Evolutionary conservation across 2,329 filamentous ascomycete species (phyloP).

Genomic region (Sporothrix pseudoabietina): DNA sequence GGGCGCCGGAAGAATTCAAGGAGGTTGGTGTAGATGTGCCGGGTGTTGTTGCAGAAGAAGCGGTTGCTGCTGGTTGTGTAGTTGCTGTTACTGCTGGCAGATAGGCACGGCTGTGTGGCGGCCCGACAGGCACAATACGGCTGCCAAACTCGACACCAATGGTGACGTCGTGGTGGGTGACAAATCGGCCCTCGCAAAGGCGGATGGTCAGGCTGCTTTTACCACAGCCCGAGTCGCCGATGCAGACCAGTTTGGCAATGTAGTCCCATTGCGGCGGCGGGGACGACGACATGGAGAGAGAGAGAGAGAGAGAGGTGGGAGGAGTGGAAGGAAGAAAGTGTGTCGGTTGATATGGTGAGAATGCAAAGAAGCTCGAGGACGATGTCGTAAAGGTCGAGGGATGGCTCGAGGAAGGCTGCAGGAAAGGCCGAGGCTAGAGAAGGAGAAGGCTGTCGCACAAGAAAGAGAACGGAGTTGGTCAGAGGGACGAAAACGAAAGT

Average conservation of each 20-base stretch:
- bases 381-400: background rate
- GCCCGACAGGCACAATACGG: slow-evolving; percentile 86
- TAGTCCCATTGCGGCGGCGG: slow-evolving; percentile 81
- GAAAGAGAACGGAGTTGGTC: background rate
- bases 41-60: slow-evolving; percentile 30
- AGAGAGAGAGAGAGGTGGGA: slow-evolving; percentile 31
- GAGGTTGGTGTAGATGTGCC: slow-evolving; percentile 20
- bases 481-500: slow-evolving; percentile 1
- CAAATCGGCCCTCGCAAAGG: slow-evolving; percentile 95
- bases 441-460: background rate
- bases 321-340: background rate
- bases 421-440: background rate
- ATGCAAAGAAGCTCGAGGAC: background rate
- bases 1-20: background rate
- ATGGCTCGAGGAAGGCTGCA: slow-evolving; percentile 6
- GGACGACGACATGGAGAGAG: slow-evolving; percentile 53
- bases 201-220: slow-evolving; percentile 94
- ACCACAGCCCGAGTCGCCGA: slow-evolving; percentile 93
- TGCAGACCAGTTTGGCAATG: slow-evolving; percentile 97
- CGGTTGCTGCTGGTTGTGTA: background rate
- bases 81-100: slow-evolving; percentile 34
- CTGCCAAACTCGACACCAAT: slow-evolving; percentile 97
- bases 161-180: slow-evolving; percentile 91
- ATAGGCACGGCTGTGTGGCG: slow-evolving; percentile 63
- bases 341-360: background rate